Percentiles rank a stretch among this genome's conserved stretches.
phyloP scores from a whole-genome alignment of 768 basidiomycete species.

The Pulveroboletus sp. region DNA sequence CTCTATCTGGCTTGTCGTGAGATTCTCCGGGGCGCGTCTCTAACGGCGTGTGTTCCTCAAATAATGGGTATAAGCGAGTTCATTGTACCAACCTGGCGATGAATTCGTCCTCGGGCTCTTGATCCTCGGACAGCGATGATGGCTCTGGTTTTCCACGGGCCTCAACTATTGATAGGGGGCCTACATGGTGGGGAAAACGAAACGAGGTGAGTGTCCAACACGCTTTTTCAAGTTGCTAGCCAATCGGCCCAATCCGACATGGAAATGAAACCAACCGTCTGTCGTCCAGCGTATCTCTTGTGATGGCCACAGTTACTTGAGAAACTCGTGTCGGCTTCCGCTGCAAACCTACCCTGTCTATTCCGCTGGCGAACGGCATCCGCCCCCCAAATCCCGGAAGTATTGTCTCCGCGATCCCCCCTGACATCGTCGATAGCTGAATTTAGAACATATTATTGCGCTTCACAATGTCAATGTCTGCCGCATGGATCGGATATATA shows the following conservation, averaged over 20 bases:
- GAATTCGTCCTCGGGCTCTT: neutral
- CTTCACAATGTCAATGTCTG: constrained; percentile 1
- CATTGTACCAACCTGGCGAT: neutral
- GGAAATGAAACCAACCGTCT: constrained; percentile 7
- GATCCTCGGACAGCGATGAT: constrained; percentile 8
- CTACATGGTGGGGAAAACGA: neutral
- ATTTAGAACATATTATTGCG: neutral
- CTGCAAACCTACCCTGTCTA: neutral
- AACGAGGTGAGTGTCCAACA: constrained; percentile 1
- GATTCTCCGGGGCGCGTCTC: too few species aligned
- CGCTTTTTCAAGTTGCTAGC: neutral
- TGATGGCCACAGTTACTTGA: neutral
- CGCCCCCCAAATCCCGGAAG: neutral
- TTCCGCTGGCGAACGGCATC: neutral
- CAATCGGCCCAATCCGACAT: constrained; percentile 1
- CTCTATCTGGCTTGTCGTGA: neutral
- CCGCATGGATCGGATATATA: neutral
- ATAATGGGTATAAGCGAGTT: neutral
- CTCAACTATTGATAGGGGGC: neutral
- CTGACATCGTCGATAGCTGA: too few species aligned
- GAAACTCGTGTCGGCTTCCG: neutral
- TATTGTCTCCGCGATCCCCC: neutral
- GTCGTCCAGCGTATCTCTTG: neutral
- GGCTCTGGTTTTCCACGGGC: neutral
- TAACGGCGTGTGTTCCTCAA: neutral